phyloP scores from a whole-genome alignment of 2,329 filamentous ascomycete genomes.

The Chrysoporthe cubensis region DNA sequence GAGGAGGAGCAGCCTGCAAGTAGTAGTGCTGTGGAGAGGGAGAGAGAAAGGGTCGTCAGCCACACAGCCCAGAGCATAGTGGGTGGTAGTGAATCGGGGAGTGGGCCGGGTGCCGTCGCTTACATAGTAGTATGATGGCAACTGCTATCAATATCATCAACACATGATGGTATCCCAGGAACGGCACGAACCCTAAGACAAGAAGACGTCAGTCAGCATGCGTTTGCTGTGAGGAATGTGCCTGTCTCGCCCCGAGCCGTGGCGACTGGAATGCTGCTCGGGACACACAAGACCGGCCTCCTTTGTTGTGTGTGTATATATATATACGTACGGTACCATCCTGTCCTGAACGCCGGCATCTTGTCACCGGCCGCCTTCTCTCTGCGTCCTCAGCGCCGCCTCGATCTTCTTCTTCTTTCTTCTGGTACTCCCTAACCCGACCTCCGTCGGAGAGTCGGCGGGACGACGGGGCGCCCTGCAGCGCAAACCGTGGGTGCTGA shows the following conservation, averaged over 20 bases:
- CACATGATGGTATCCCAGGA: constrained; percentile 79
- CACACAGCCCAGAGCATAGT: neutral
- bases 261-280: constrained; percentile 19
- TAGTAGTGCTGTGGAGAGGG: constrained; percentile 69
- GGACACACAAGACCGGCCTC: neutral
- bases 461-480: constrained; percentile 27
- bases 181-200: constrained; percentile 64
- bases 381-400: neutral
- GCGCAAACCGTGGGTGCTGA: constrained; percentile 19
- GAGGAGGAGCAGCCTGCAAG: constrained; percentile 96
- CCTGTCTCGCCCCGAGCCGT: constrained; percentile 4
- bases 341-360: constrained; percentile 45
- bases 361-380: constrained; percentile 11
- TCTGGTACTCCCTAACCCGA: constrained; percentile 22
- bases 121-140: constrained; percentile 93
- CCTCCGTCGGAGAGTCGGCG: constrained; percentile 29
- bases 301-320: too few species aligned
- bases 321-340: constrained; percentile 52
- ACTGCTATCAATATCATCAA: constrained; percentile 97
- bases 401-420: neutral
- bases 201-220: neutral
- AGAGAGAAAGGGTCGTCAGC: constrained; percentile 27
- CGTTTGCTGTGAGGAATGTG: neutral
- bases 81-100: neutral
- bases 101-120: constrained; percentile 40